phyloP scores from a whole-genome alignment of 116 monocot species.

The Iris pallida region DNA sequence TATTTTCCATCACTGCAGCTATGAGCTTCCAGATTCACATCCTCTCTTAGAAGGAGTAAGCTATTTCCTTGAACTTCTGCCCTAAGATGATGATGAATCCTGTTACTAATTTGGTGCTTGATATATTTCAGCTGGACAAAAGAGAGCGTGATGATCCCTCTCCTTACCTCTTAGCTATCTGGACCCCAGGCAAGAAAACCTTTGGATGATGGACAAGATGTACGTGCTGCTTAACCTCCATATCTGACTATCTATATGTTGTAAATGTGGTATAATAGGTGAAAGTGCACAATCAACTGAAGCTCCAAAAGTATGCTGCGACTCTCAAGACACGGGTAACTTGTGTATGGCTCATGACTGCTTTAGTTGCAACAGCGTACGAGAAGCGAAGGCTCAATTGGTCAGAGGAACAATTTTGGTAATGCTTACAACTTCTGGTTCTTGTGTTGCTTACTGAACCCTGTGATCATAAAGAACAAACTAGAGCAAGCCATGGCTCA shows the following conservation, averaged over 20 bases:
- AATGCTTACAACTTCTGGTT: slow-evolving; percentile 8
- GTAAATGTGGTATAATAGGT: slow-evolving; percentile 24
- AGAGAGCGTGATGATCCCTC: slow-evolving; percentile 60
- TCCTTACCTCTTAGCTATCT: slow-evolving; percentile 56
- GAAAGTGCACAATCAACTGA: slow-evolving; percentile 60
- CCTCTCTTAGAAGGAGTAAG: slow-evolving; percentile 49
- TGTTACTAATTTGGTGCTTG: background rate
- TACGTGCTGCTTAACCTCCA: background rate
- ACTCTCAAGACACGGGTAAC: slow-evolving; percentile 26
- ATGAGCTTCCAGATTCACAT: slow-evolving; percentile 58
- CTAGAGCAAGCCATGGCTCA: background rate
- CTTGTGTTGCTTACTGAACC: background rate
- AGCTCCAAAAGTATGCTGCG: slow-evolving; percentile 38
- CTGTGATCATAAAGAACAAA: background rate
- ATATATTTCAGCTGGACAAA: slow-evolving; percentile 33
- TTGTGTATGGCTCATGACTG: slow-evolving; percentile 40
- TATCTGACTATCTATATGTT: background rate
- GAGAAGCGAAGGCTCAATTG: slow-evolving; percentile 35
- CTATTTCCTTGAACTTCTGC: background rate
- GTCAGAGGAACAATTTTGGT: slow-evolving; percentile 57
- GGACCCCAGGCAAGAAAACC: slow-evolving; percentile 52
- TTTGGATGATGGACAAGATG: background rate
- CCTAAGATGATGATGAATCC: background rate
- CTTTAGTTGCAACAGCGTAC: slow-evolving; percentile 42
- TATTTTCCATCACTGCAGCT: slow-evolving; percentile 30